These are phyloP conservation scores for Garcia nutans DNA, from an alignment of 345 rosid species.

Conservation along the genomic window DNA sequence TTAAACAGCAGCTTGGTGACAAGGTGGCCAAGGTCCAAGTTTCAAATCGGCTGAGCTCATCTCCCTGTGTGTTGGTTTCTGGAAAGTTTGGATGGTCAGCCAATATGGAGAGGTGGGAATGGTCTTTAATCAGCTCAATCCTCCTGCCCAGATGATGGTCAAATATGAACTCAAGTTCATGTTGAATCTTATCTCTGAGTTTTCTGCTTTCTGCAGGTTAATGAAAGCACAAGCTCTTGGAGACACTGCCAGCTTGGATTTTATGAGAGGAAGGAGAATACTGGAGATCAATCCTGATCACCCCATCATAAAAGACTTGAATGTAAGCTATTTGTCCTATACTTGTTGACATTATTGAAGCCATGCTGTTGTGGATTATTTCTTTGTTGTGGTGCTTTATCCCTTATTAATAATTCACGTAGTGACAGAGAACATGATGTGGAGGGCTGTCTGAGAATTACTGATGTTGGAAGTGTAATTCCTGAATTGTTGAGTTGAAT, in stretches of 20 bases:
- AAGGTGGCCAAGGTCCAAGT: slow-evolving; percentile 95
- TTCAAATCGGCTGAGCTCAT: slow-evolving; percentile 85
- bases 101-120: slow-evolving; percentile 90
- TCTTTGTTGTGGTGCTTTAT: neutral
- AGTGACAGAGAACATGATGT: neutral
- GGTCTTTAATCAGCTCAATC: neutral
- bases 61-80: slow-evolving; percentile 97
- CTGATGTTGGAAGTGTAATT: neutral
- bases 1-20: slow-evolving; percentile 94
- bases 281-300: slow-evolving; percentile 93
- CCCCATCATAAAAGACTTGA: slow-evolving; percentile 83
- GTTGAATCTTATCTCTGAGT: neutral
- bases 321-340: slow-evolving; percentile 44
- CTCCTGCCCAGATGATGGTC: neutral
- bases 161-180: neutral
- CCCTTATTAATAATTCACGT: neutral
- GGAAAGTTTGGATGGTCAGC: slow-evolving; percentile 99
- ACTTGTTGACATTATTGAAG: neutral
- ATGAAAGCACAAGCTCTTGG: slow-evolving; percentile 99
- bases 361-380: neutral
- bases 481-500: neutral
- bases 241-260: slow-evolving; percentile 92
- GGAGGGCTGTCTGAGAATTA: neutral
- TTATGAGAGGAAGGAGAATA: slow-evolving; percentile 97
- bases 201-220: slow-evolving; percentile 45